Evolutionary conservation across 495 filamentous ascomycete species (phyloP), one percentile per base, ranked within the genome.

Genomic region (Jackrogersella multiformis): DNA sequence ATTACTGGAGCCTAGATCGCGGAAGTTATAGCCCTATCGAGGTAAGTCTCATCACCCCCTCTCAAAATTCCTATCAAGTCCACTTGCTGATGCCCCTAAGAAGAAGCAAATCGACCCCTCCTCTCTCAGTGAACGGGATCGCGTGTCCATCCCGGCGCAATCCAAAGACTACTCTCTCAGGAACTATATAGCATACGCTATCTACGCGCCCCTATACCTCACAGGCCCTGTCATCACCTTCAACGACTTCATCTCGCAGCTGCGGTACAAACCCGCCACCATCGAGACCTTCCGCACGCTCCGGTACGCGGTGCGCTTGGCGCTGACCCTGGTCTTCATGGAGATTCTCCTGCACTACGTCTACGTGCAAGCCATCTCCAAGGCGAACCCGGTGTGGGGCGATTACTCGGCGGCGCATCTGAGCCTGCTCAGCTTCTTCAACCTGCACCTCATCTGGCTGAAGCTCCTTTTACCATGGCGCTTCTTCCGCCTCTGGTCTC

Each of bases 381-480:
- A 97, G 76, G 82, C 89, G 5, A 76, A 85, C 10, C 92, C 93
- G 1, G 76, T 76, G 24, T 98, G 96, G 96, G 81, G 82, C 28
- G 78, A 89, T 42, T 97, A 97, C 79, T 94, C 90, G 4, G 90
- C 95, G 0, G 88, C 88, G 59, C 95, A 99, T 70, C 86, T 98
- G 26, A 90, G 87, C 74, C 89, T 98, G 81, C 87, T 99, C 8
- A 94, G 90, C 60, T 97, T 89, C 83, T 97, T 99, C 84, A 97
- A 96, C 78, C 88, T 99, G 18, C 91, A 97, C 81, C 87, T 97
- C 76, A 93, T 99, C 77, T 99, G 95, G 95, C 86, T 99, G 45
- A 99, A 99, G 75, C 89, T 99, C 0, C 87, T 99, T 0, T 85
- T 98, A 3, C 96, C 94, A 10, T 99, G 93, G 93, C 91, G 95